Evolutionary conservation across 1,284 basidiomycete genomes (phyloP), one percentile per base, ranked within the genome.

Genomic region (Apiotrichum gamsii): DNA sequence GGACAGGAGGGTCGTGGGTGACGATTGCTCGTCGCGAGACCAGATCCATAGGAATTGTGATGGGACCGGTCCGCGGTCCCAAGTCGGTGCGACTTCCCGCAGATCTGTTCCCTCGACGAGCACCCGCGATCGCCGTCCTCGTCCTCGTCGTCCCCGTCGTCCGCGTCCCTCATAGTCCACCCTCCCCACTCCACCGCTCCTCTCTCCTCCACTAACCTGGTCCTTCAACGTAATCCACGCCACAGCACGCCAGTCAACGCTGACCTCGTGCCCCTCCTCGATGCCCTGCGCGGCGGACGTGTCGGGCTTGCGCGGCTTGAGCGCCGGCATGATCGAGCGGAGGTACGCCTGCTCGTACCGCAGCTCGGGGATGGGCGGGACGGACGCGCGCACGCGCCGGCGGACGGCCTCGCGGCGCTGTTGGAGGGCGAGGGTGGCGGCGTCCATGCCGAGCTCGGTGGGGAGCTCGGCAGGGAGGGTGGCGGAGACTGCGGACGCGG

Each of bases 321-420:
- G 51, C 59, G 67, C 6, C 58, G 70, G 42, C 63, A 58, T 39
- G 65, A 47, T n/a, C 4, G 21, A 38, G 23, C 45, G 40, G 28
- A 46, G 35, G 21, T 32, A 63, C 57, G 52, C 69, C 59, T 70
- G 65, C 57, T 73, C 71, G 43, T 70, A 72, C 18, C 71, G 56
- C 41, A 70, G 49, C 56, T 73, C 71, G 33, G 69, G 71, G 38
- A 73, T 55, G 13, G 65, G 64, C 19, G 68, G 67, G 54, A 69
- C 58, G n/a, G 49, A 57, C 21, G 56, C 52, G 45, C 61, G 62
- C 23, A 72, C 59, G 45, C 69, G 60, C 42, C 57, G 45, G 40
- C 65, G 59, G 8, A 57, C 69, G 32, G 39, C 67, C 57, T 50
- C 58, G 34, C 54, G 58, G 48, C 39, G 49, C 57, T 44, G 43